Evolutionary conservation across 305 asterid genomes (phyloP).

Genomic region (Rubia tinctorum): DNA sequence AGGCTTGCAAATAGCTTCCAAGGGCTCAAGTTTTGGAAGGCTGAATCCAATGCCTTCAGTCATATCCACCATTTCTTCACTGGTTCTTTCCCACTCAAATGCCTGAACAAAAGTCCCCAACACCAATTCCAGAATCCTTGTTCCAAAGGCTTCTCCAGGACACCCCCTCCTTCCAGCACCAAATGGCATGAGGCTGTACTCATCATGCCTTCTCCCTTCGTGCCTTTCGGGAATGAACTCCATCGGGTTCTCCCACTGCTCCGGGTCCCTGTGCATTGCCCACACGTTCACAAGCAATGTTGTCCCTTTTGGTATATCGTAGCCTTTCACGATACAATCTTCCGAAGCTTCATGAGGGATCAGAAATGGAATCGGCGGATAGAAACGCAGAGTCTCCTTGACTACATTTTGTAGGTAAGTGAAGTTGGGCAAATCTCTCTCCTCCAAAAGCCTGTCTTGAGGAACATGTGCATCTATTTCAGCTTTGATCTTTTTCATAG

Average conservation of each 20-base stretch:
- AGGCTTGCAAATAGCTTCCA: constrained; percentile 13
- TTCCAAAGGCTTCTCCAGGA: constrained; percentile 2
- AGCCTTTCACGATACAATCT: constrained; percentile 9
- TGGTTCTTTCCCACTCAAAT: constrained; percentile 12
- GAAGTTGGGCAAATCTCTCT: constrained; percentile 30
- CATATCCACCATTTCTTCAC: constrained; percentile 3
- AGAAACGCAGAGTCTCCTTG: constrained; percentile 29
- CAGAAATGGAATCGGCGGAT: constrained; percentile 22
- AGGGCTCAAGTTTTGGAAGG: background rate
- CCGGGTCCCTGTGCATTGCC: constrained; percentile 16
- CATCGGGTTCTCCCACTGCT: constrained; percentile 13
- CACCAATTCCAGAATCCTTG: background rate
- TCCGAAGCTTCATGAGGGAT: constrained; percentile 13
- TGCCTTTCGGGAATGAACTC: constrained; percentile 12
- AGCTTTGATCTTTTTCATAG: constrained; percentile 19
- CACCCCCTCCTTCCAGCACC: constrained; percentile 10
- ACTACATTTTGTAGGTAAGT: constrained; percentile 25
- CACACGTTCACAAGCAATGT: constrained; percentile 15
- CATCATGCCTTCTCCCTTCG: background rate
- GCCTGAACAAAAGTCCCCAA: background rate
- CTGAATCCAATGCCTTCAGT: constrained; percentile 13
- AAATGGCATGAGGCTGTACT: background rate
- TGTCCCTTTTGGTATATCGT: constrained; percentile 6
- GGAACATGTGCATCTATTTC: constrained; percentile 27
- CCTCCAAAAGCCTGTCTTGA: constrained; percentile 23